A percentile compares a stretch with the other conserved stretches of the same genome.
These are phyloP conservation scores for Leptodontidium sp. DNA, from an alignment of 2,329 filamentous ascomycete genomes.

Conservation along the genomic window DNA sequence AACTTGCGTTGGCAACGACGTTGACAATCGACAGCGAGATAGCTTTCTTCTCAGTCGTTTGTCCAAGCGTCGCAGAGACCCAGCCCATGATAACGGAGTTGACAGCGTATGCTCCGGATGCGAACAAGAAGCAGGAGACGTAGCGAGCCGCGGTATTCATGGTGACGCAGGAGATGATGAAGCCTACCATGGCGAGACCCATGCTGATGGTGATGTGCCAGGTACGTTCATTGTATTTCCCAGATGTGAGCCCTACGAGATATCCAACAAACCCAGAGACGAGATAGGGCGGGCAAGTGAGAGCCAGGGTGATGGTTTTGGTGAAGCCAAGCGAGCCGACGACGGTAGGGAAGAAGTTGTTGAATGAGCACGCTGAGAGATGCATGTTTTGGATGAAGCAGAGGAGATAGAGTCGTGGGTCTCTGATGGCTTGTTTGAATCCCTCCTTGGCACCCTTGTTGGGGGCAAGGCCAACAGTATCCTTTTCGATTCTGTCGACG, in stretches of 20 bases:
- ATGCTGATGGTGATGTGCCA: conserved; percentile 47
- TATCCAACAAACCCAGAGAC: conserved; percentile 38
- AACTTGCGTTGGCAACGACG: conserved; percentile 32
- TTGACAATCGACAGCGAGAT: conserved; percentile 35
- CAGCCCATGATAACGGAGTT: conserved; percentile 45
- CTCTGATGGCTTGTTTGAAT: conserved; percentile 48
- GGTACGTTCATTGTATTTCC: conserved; percentile 44
- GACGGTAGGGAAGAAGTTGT: conserved; percentile 55
- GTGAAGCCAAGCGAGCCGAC: conserved; percentile 55
- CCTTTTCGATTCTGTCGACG: conserved; percentile 52
- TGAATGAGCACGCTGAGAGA: conserved; percentile 53
- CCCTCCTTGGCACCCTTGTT: conserved; percentile 53
- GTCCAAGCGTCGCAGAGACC: conserved; percentile 37
- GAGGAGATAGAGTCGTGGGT: conserved; percentile 51
- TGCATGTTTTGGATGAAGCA: conserved; percentile 57
- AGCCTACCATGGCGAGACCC: conserved; percentile 43
- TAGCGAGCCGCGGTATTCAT: conserved; percentile 46
- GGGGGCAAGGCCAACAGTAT: conserved; percentile 54
- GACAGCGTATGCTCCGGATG: conserved; percentile 45
- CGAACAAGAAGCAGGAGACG: conserved; percentile 47
- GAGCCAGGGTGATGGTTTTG: conserved; percentile 54
- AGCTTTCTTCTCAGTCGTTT: conserved; percentile 38
- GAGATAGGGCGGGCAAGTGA: conserved; percentile 48
- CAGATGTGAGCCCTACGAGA: conserved; percentile 39
- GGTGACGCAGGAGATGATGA: conserved; percentile 43